These are phyloP conservation scores for Ogataea pini DNA, from an alignment of 805 yeast genomes.

Conservation along the genomic window DNA sequence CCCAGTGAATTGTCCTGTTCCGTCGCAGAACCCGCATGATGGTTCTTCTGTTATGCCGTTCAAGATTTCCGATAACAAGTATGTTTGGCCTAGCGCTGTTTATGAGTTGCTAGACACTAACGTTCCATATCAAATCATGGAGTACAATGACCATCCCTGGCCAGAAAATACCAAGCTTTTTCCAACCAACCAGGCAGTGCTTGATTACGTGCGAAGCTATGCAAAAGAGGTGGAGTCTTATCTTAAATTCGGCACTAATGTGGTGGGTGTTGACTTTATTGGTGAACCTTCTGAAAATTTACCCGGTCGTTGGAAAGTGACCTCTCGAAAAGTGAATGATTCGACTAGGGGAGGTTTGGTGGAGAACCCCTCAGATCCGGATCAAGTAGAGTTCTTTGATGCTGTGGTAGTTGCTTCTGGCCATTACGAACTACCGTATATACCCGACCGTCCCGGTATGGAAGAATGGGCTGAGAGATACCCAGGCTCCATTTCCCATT, in stretches of 20 bases:
- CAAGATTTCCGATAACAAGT: conserved; percentile 15
- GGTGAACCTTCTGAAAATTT: conserved; percentile 9
- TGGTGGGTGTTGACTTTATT: conserved; percentile 40
- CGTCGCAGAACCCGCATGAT: conserved; percentile 32
- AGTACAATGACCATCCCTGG: conserved; percentile 55
- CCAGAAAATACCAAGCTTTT: conserved; percentile 49
- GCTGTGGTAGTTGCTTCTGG: conserved; percentile 68
- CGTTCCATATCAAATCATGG: conserved; percentile 67
- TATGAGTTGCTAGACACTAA: conserved; percentile 73
- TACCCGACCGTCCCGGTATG: conserved; percentile 60
- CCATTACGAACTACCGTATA: conserved; percentile 57
- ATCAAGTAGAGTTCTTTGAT: conserved; percentile 49
- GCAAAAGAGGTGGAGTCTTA: conserved; percentile 41
- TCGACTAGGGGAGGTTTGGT: conserved; percentile 36
- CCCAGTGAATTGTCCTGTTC: conserved; percentile 23
- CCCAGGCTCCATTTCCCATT: conserved; percentile 56
- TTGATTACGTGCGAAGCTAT: conserved; percentile 56
- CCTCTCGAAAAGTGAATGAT: conserved; percentile 35
- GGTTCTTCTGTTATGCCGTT: conserved; percentile 14
- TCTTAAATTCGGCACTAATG: conserved; percentile 50
- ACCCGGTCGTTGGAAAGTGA: conserved; percentile 44
- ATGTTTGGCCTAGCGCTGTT: conserved; percentile 54
- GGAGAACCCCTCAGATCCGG: conserved; percentile 20
- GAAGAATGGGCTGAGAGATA: conserved; percentile 43
- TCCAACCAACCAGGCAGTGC: conserved; percentile 60